Evolutionary conservation across 768 basidiomycete species (phyloP).

Genomic region (Inosperma sp.): DNA sequence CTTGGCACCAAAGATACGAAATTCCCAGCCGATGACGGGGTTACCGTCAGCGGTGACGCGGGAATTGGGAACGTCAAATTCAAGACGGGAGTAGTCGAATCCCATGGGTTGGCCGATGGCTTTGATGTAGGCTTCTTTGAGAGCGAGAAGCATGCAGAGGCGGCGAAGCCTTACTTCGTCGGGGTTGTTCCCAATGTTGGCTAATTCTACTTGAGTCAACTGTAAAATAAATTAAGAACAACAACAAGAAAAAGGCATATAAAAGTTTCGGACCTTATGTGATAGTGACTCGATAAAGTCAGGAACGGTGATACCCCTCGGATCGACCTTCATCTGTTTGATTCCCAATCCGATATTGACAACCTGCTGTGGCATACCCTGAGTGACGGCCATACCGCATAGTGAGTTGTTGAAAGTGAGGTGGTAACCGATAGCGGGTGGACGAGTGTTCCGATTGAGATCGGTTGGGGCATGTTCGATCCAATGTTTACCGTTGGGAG

Average conservation of each 20-base stretch:
- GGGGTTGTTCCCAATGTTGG: constrained; percentile 46
- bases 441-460: constrained; percentile 58
- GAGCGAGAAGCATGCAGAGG: constrained; percentile 69
- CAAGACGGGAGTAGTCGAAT: constrained; percentile 77
- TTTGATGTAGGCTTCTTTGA: constrained; percentile 79
- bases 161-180: constrained; percentile 70
- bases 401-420: constrained; percentile 63
- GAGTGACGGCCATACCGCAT: constrained; percentile 83
- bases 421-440: constrained; percentile 79
- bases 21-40: constrained; percentile 78
- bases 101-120: constrained; percentile 79
- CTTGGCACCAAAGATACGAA: constrained; percentile 71
- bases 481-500: constrained; percentile 68
- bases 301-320: constrained; percentile 51
- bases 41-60: constrained; percentile 63
- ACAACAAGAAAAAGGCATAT: constrained; percentile 1
- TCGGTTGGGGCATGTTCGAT: constrained; percentile 62
- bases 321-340: constrained; percentile 60
- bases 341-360: constrained; percentile 81
- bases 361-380: constrained; percentile 69
- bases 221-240: constrained; percentile 8
- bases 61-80: constrained; percentile 67
- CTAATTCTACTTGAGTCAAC: constrained; percentile 42
- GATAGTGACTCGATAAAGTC: constrained; percentile 69
- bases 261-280: constrained; percentile 70